Base-by-base conservation (phyloP, 805 yeast genomes). In the Metschnikowia rubicola region DNA sequence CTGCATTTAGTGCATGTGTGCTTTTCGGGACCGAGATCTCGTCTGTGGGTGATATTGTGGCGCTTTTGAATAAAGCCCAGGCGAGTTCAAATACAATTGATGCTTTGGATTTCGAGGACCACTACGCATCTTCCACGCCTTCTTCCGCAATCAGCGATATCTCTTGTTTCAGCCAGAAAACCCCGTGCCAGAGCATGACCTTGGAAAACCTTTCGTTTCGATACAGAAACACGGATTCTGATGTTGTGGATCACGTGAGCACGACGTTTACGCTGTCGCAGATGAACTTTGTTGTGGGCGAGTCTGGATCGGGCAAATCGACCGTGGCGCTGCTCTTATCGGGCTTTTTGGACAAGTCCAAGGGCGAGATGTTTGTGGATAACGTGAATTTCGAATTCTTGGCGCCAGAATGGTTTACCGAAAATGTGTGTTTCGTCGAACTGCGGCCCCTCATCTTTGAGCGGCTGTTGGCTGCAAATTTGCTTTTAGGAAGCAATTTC, bases 271-370 rank as follows among this genome's bases (percentile, higher is more conserved):
- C 70, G 1, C 63, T 78, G 0, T 73, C 77, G 1, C 54, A 66
- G 30, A 59, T 78, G 7, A 80, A 84, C 1, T 92, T 80, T 56
- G 65, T 94, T 4, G 78, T 94, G 36, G 99, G 99, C 1, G 74
- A 76, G 50, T 90, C 97, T 0, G 99, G 99, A 0, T 83, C 91
- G 0, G 99, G 99, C 0, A 94, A 94, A 63, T 92, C 98, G 0
- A 86, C 98, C 0, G 51, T 94, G 2, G 78, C 85, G 0, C 77
- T 76, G 33, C 62, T 94, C 2, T 56, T 94, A 1, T 61, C 86
- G 45, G 77, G 77, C 28, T 74, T 88, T 21, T 89, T 91, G 56
- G 51, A 62, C 0, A 66, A 73, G 0, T 54, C 64, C 4, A 46
- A 61, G 0, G 99, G 99, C 0, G 46, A 58, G 1, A 77, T 94